These are phyloP conservation scores for Collybiopsis confluens DNA, from an alignment of 768 basidiomycete species.

Conservation along the genomic window DNA sequence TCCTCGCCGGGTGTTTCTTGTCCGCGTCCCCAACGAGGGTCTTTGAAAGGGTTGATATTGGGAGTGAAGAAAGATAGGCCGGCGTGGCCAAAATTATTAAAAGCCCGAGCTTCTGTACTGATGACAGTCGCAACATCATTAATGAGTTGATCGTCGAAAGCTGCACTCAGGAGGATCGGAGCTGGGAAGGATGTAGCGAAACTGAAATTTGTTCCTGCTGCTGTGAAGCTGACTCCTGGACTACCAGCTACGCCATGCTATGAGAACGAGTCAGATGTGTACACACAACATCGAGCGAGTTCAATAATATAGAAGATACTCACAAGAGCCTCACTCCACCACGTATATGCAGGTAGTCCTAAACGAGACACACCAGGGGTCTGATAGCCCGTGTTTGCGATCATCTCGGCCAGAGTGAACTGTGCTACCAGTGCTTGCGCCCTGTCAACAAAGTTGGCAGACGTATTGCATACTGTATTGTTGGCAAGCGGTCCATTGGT, in stretches of 20 bases:
- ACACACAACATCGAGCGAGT: too few relatives aligned
- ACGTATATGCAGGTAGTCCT: constrained; percentile 53
- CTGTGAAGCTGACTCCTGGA: constrained; percentile 48
- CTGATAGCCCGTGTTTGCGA: constrained; percentile 44
- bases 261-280: background rate
- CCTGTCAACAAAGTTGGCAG: constrained; percentile 20
- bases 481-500: constrained; percentile 1
- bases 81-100: constrained; percentile 49
- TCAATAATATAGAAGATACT: constrained; percentile 9
- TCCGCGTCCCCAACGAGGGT: constrained; percentile 60
- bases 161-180: constrained; percentile 49
- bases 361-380: constrained; percentile 51
- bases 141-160: constrained; percentile 52
- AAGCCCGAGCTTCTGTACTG: constrained; percentile 55
- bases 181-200: constrained; percentile 58
- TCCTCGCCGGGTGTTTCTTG: constrained; percentile 65
- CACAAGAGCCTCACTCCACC: constrained; percentile 61
- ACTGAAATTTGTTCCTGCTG: constrained; percentile 43
- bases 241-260: constrained; percentile 54
- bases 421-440: constrained; percentile 45
- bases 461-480: constrained; percentile 6
- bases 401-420: constrained; percentile 49
- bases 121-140: constrained; percentile 45
- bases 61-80: constrained; percentile 57
- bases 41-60: constrained; percentile 56